Conservation (phyloP, 2,329 filamentous ascomycete species). For the Huntiella savannae region DNA sequence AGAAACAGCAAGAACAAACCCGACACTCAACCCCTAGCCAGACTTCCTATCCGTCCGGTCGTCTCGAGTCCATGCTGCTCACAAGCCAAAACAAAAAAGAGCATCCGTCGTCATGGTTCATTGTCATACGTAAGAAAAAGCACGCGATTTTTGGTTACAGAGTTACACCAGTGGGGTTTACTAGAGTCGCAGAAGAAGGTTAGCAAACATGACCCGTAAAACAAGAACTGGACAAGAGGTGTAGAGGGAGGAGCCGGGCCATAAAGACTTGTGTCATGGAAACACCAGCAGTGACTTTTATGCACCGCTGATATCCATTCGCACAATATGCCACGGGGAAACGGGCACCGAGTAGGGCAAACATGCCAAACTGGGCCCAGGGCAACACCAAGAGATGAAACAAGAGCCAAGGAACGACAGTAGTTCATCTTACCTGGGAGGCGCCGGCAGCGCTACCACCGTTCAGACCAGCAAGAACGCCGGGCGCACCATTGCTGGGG, state of each 20-base stretch:
- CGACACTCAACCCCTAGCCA: neutral
- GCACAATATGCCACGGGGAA: neutral
- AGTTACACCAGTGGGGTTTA: slow-evolving; percentile 2
- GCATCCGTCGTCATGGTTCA: slow-evolving; percentile 12
- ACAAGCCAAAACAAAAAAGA: slow-evolving; percentile 1
- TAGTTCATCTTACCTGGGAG: slow-evolving; percentile 20
- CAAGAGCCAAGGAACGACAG: slow-evolving; percentile 3
- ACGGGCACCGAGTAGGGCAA: too few species aligned
- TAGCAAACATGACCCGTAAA: slow-evolving; percentile 1
- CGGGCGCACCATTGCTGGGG: slow-evolving; percentile 20
- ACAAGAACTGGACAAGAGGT: too few species aligned
- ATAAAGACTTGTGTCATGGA: too few species aligned
- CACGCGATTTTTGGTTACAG: slow-evolving; percentile 8
- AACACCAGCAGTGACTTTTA: too few species aligned
- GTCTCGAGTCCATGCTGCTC: neutral
- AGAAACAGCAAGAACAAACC: neutral
- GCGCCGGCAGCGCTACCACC: slow-evolving; percentile 21
- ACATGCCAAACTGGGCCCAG: too few species aligned
- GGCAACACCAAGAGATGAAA: slow-evolving; percentile 3
- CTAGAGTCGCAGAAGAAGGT: slow-evolving; percentile 3
- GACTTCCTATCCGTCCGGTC: neutral
- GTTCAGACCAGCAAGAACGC: slow-evolving; percentile 18
- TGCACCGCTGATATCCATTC: neutral
- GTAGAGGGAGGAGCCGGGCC: too few species aligned
- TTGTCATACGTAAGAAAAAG: slow-evolving; percentile 12